A percentile compares a stretch with the other conserved stretches of the same genome.
Conservation (phyloP, 2,329 filamentous ascomycete species). For the Tolypocladium tropicale region DNA sequence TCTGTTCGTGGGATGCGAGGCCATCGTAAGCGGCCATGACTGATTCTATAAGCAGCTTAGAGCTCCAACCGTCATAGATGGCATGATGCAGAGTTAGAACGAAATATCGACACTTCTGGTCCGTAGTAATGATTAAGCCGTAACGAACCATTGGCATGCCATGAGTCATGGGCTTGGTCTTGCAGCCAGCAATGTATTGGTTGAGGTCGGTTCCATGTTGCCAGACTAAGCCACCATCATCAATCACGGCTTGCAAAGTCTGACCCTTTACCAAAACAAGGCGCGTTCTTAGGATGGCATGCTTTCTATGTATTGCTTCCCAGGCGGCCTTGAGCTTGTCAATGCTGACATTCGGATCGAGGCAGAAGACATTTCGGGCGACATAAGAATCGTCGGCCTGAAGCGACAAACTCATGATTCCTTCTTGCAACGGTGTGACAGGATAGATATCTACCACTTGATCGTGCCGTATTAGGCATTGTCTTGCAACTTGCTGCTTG, state of each 20-base stretch:
- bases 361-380: background rate
- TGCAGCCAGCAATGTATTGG: background rate
- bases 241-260: background rate
- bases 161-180: background rate
- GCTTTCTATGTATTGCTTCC: background rate
- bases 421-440: slow-evolving; percentile 1
- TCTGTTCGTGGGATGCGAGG: background rate
- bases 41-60: background rate
- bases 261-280: background rate
- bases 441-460: background rate
- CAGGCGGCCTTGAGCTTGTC: background rate
- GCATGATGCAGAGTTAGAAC: slow-evolving; percentile 2
- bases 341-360: background rate
- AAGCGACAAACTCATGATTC: background rate
- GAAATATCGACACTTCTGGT: background rate
- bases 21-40: background rate
- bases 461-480: background rate
- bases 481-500: background rate
- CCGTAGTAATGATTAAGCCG: background rate
- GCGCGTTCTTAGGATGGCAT: background rate
- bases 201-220: background rate
- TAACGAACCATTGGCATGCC: background rate
- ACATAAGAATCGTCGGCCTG: slow-evolving; percentile 1
- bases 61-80: slow-evolving; percentile 3
- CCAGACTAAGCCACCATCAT: background rate